Conservation (phyloP, 2,329 filamentous ascomycete species). For the Endocalyx cinctus region DNA sequence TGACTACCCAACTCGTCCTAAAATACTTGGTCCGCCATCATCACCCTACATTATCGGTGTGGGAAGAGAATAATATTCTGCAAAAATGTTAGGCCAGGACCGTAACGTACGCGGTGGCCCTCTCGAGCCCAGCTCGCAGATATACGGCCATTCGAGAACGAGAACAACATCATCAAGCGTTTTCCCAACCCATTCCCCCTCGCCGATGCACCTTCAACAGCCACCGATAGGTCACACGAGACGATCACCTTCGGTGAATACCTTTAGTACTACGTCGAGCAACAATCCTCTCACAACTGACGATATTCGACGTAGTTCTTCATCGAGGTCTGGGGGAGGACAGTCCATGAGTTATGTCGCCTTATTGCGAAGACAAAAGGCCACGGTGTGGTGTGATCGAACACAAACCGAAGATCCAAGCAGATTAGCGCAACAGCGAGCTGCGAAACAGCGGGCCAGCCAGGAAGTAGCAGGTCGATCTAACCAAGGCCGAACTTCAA, state of each 20-base stretch:
- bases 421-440: constrained; percentile 74
- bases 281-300: constrained; percentile 54
- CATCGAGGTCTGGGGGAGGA: constrained; percentile 64
- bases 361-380: constrained; percentile 93
- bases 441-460: constrained; percentile 80
- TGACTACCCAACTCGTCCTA: too few relatives aligned
- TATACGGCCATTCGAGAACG: constrained; percentile 51
- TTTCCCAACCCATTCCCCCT: constrained; percentile 32
- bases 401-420: constrained; percentile 88
- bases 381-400: constrained; percentile 96
- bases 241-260: constrained; percentile 62
- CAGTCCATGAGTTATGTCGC: constrained; percentile 82
- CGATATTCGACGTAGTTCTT: constrained; percentile 72
- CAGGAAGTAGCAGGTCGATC: constrained; percentile 71
- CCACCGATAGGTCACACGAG: constrained; percentile 38
- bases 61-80: constrained; percentile 7
- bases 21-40: too few relatives aligned
- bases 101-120: constrained; percentile 24
- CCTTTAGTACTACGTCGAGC: constrained; percentile 66
- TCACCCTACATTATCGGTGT: too few relatives aligned
- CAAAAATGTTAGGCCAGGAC: constrained; percentile 25
- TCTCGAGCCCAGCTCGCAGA: constrained; percentile 22
- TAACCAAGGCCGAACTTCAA: constrained; percentile 52
- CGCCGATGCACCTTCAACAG: constrained; percentile 31
- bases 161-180: constrained; percentile 54